These are phyloP conservation scores for Coccomyxa subellipsoidea DNA, from an alignment of 163 green algal species.

Conservation along the genomic window DNA sequence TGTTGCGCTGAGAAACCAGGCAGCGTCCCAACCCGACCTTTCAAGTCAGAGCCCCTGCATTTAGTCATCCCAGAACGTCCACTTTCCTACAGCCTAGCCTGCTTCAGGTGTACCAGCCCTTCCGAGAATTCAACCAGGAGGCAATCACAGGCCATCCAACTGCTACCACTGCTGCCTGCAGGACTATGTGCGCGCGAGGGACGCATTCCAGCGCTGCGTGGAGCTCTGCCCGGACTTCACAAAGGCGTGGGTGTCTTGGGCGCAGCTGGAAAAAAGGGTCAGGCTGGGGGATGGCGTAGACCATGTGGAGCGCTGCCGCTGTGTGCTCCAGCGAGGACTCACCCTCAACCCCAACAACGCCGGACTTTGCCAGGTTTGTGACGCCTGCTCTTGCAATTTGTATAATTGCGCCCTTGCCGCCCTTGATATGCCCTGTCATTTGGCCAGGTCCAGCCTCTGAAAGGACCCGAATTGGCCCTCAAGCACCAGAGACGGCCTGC, in stretches of 20 bases:
- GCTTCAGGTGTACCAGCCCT: too few species aligned
- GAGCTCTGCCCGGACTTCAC: slow-evolving; percentile 12
- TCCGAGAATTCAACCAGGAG: too few species aligned
- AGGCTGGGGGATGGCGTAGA: slow-evolving; percentile 8
- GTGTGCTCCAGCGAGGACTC: slow-evolving; percentile 63
- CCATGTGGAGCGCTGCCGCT: slow-evolving; percentile 37
- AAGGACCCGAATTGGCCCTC: too few species aligned
- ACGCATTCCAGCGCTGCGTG: slow-evolving; percentile 29
- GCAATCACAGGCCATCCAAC: too few species aligned
- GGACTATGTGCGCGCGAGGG: slow-evolving; percentile 23
- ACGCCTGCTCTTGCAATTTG: background rate
- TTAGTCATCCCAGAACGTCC: too few species aligned
- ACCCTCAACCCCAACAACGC: slow-evolving; percentile 49
- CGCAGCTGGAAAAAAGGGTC: slow-evolving; percentile 62
- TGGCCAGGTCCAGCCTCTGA: too few species aligned
- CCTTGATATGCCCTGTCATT: background rate
- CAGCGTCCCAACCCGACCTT: too few species aligned
- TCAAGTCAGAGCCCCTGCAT: too few species aligned
- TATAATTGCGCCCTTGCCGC: background rate
- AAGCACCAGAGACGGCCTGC: too few species aligned
- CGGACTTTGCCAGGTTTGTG: slow-evolving; percentile 49
- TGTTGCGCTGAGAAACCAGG: too few species aligned
- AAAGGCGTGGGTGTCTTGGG: slow-evolving; percentile 50
- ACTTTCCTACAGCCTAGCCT: too few species aligned
- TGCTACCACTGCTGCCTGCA: background rate